phyloP scores from a whole-genome alignment of 768 basidiomycete genomes.

The Hemileccinum impolitum region DNA sequence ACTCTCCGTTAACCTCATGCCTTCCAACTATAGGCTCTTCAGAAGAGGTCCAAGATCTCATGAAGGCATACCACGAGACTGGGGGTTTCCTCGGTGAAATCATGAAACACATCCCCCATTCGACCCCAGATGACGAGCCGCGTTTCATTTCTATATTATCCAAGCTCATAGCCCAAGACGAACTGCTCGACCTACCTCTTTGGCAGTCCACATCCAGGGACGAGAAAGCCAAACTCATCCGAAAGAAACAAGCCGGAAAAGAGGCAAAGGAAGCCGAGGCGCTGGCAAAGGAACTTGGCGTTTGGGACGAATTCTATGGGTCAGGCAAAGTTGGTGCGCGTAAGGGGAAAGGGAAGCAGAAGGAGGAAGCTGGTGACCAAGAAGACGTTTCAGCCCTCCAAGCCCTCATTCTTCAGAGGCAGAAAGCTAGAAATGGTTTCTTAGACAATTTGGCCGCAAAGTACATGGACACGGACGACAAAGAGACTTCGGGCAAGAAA shows the following conservation, averaged over 20 bases:
- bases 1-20: not conserved
- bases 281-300: constrained; percentile 81
- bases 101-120: constrained; percentile 84
- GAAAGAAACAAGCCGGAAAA: constrained; percentile 70
- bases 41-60: constrained; percentile 82
- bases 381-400: constrained; percentile 70
- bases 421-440: constrained; percentile 66
- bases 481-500: constrained; percentile 32
- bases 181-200: constrained; percentile 48
- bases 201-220: constrained; percentile 79
- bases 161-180: constrained; percentile 56
- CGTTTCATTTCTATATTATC: constrained; percentile 76
- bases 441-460: constrained; percentile 74
- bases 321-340: constrained; percentile 63
- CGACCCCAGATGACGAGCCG: constrained; percentile 76
- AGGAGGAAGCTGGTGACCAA: constrained; percentile 41
- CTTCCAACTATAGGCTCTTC: constrained; percentile 56
- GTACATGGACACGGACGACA: constrained; percentile 50
- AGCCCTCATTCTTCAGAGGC: constrained; percentile 77
- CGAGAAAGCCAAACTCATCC: constrained; percentile 69
- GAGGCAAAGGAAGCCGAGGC: constrained; percentile 85
- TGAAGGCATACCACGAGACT: constrained; percentile 65
- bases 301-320: constrained; percentile 93
- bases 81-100: constrained; percentile 77
- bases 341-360: constrained; percentile 53